Evolutionary conservation across 768 basidiomycete genomes (phyloP), one percentile per base, ranked within the genome.

Genomic region (Gloeostereum incarnatum): DNA sequence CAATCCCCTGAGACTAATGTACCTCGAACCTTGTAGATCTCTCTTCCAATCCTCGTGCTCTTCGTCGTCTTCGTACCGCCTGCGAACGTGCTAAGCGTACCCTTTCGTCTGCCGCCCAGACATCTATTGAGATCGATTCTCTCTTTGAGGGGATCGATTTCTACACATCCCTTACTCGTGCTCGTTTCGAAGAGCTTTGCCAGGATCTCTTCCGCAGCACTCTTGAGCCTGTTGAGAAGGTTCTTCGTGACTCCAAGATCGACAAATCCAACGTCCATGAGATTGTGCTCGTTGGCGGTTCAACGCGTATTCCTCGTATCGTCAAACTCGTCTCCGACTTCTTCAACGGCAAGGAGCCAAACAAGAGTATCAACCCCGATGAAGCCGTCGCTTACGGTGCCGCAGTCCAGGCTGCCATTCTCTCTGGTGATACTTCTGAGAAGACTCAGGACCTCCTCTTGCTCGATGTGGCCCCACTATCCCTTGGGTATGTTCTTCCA

Each of bases 21-120:
- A 21, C 23, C 10, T 16, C 35, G 1, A 26, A 21, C 23, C 10
- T 16, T 36, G 1, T 27, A 82, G 90, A 97, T 56, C 67, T 98
- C 40, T 89, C 91, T 18, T 67, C 78, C 45, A 94, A 94, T 66
- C 75, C 90, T 40, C 90, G 93, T 71, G 91, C 94, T 33, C 84
- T 96, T 53, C 90, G 93, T 64, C 91, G 93, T 67, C 82, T 97
- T 51, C 88, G 92, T 47, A 94, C 92, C 38, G 92, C 93, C 49
- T 97, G 93, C 67, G 94, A 97, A 68, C 90, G 92, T 65, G 94
- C 93, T 38, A 98, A 98, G 78, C 87, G 92, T 42, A 96, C 92
- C 17, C 86, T 98, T 44, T 98, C 94, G 23, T 96, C 92, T 33
- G 91, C 91, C 40, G 81, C 93, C 38, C 91, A 94, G 59, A 93